A percentile compares a stretch with the other conserved stretches of the same genome.
These are phyloP conservation scores for Guadua angustifolia DNA, from an alignment of 176 grass and related monocot genomes.

Conservation along the genomic window DNA sequence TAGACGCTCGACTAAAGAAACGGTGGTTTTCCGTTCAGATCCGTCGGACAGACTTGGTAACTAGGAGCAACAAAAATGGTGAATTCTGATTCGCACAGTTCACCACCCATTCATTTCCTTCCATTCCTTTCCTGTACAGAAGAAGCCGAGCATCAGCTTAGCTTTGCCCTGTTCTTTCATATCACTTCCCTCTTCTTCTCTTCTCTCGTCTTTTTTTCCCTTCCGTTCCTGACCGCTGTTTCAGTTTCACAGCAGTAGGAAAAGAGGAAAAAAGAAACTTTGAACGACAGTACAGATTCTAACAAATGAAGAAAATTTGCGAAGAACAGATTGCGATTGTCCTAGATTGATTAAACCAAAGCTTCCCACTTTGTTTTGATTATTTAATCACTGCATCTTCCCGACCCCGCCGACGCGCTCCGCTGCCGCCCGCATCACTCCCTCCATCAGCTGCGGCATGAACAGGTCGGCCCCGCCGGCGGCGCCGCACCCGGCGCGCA, in stretches of 20 bases:
- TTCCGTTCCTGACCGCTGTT: background rate
- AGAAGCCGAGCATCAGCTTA: background rate
- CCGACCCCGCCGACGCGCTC: conserved; percentile 37
- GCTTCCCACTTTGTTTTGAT: background rate
- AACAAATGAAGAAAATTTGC: background rate
- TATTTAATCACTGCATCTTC: conserved; percentile 20
- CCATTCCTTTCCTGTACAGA: conserved; percentile 31
- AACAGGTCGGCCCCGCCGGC: background rate
- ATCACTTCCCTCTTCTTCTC: background rate
- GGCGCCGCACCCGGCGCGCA: conserved; percentile 48
- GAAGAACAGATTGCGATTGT: background rate
- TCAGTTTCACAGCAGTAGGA: background rate
- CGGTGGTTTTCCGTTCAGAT: background rate
- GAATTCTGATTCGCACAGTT: background rate
- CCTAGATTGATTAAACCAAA: background rate
- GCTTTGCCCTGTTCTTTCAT: background rate
- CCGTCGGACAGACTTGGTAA: background rate
- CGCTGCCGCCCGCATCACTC: conserved; percentile 54
- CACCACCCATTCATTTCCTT: background rate
- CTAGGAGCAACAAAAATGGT: background rate
- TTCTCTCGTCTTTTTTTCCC: accelerated
- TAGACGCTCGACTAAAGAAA: background rate
- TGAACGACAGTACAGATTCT: background rate
- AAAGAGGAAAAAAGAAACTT: background rate
- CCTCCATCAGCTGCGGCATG: conserved; percentile 49